Conservation (phyloP, 2,329 filamentous ascomycete genomes). For the Simplicillium sp. region DNA sequence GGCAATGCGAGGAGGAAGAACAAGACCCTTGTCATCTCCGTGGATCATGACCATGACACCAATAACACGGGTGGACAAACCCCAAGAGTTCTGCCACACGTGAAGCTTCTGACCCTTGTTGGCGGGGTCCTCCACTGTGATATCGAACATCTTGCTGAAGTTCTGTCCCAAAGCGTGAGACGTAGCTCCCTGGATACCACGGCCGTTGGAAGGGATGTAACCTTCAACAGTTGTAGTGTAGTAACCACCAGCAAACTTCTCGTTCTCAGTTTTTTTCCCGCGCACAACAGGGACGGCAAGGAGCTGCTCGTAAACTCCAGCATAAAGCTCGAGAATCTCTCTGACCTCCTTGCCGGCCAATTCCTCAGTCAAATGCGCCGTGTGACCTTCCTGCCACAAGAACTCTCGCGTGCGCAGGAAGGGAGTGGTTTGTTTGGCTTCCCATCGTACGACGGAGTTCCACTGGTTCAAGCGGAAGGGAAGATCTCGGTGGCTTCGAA, state of each 20-base stretch:
- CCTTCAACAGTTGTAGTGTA: conserved; percentile 97
- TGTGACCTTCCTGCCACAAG: conserved; percentile 95
- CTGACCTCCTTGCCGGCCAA: conserved; percentile 77
- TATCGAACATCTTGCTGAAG: conserved; percentile 99
- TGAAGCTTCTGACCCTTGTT: conserved; percentile 72
- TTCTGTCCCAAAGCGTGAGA: conserved; percentile 95
- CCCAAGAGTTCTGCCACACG: conserved; percentile 99
- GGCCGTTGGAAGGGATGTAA: conserved; percentile 90
- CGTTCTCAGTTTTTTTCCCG: conserved; percentile 91
- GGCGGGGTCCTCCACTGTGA: conserved; percentile 86
- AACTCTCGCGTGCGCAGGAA: conserved; percentile 94
- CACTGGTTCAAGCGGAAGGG: conserved; percentile 94
- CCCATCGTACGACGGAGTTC: conserved; percentile 91
- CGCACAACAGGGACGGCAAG: conserved; percentile 92
- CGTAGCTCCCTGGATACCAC: conserved; percentile 93
- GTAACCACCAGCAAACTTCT: conserved; percentile 94
- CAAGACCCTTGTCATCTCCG: conserved; percentile 88
- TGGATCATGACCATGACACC: conserved; percentile 99
- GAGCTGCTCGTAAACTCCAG: conserved; percentile 83
- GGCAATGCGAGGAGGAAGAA: conserved; percentile 83
- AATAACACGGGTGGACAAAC: conserved; percentile 91
- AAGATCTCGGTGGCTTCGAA: conserved; percentile 89
- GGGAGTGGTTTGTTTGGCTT: conserved; percentile 83
- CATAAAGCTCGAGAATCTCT: conserved; percentile 89
- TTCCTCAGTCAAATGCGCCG: conserved; percentile 77